These are phyloP conservation scores for Suhomyces sp. DNA, from an alignment of 805 yeast genomes.

Conservation along the genomic window DNA sequence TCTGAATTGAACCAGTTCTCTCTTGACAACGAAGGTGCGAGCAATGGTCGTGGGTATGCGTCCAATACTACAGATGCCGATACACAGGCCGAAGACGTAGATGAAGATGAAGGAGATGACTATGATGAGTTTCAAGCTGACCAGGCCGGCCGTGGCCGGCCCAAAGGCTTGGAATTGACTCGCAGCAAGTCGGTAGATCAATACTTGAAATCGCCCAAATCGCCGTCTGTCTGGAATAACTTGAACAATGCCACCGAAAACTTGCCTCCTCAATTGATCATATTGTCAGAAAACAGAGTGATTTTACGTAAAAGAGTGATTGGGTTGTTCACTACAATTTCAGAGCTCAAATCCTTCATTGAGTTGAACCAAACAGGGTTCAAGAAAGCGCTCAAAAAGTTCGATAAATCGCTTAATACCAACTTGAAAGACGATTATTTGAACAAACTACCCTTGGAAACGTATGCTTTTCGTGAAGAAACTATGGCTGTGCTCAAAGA, in stretches of 20 bases:
- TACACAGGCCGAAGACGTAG: conserved; percentile 31
- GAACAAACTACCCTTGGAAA: conserved; percentile 42
- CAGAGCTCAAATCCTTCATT: conserved; percentile 49
- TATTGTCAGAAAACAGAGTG: conserved; percentile 49
- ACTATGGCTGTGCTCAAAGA: conserved; percentile 31
- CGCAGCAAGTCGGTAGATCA: conserved; percentile 28
- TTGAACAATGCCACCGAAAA: conserved; percentile 17
- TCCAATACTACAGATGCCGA: conserved; percentile 31
- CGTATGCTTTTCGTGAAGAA: conserved; percentile 38
- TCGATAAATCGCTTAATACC: conserved; percentile 49
- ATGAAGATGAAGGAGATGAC: conserved; percentile 32
- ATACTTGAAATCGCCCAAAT: conserved; percentile 36
- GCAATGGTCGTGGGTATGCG: conserved; percentile 4
- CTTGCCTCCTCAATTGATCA: conserved; percentile 31
- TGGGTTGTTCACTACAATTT: conserved; percentile 42
- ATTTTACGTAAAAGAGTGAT: conserved; percentile 46
- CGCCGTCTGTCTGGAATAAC: conserved; percentile 31
- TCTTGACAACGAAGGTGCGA: not conserved
- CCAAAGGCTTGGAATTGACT: conserved; percentile 5
- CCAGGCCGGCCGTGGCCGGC: conserved; percentile 11
- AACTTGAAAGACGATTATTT: conserved; percentile 42
- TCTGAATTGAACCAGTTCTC: conserved; percentile 5
- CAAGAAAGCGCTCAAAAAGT: conserved; percentile 51
- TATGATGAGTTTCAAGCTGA: conserved; percentile 25
- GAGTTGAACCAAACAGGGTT: conserved; percentile 54